phyloP scores from a whole-genome alignment of 179 eudicot species.

The Spinacia oleracea region DNA sequence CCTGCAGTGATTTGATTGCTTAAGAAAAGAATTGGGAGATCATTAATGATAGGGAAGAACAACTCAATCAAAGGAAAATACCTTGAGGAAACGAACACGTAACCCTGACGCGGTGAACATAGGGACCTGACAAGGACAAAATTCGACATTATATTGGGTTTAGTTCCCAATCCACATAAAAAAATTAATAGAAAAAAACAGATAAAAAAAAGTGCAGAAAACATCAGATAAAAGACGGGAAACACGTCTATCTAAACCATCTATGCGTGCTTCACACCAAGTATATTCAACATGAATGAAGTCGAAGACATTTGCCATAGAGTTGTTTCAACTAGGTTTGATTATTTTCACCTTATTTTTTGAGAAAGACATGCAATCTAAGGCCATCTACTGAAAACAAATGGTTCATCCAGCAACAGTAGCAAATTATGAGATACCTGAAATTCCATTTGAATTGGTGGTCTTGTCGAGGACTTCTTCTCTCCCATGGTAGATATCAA shows the following conservation, averaged over 20 bases:
- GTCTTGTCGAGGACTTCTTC: slow-evolving; percentile 93
- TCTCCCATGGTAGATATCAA: slow-evolving; percentile 94
- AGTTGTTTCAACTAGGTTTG: neutral
- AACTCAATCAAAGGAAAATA: slow-evolving; percentile 26
- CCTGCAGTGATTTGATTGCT: slow-evolving; percentile 45
- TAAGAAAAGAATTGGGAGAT: neutral
- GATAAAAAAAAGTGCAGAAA: neutral
- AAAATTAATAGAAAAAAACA: neutral
- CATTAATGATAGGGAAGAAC: neutral
- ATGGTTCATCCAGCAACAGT: neutral
- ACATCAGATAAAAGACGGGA: neutral
- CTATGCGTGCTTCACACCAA: neutral
- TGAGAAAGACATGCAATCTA: neutral
- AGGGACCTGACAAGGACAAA: slow-evolving; percentile 67
- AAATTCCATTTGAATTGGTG: slow-evolving; percentile 99
- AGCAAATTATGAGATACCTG: slow-evolving; percentile 52
- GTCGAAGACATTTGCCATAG: neutral
- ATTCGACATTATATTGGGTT: neutral
- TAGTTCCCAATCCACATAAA: neutral
- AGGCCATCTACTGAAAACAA: neutral
- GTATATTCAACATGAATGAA: neutral
- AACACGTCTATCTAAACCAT: neutral
- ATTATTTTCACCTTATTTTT: neutral
- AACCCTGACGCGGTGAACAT: slow-evolving; percentile 99
- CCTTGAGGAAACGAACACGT: slow-evolving; percentile 98